Evolutionary conservation across 208 protist species (phyloP).

Genomic region (Leishmania major): DNA sequence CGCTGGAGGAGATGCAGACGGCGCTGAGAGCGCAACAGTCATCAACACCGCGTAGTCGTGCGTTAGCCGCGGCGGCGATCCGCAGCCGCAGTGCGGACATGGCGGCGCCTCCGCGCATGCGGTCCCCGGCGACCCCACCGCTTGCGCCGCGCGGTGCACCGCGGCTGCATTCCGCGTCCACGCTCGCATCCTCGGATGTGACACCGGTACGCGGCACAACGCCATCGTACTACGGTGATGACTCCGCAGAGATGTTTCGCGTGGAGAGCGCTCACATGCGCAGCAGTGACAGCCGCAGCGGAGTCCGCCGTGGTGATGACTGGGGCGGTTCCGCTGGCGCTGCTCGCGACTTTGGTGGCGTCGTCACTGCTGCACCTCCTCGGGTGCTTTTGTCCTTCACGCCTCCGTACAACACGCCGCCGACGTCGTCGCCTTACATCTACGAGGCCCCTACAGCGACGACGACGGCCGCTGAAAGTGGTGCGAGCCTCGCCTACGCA

Average conservation of each 20-base stretch:
- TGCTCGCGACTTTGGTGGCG: not conserved
- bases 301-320: not conserved
- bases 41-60: constrained; percentile 25
- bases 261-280: constrained; percentile 1
- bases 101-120: not conserved
- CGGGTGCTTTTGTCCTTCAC: constrained; percentile 5
- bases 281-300: not conserved
- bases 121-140: constrained; percentile 4
- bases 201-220: not conserved
- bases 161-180: not conserved
- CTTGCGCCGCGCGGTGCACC: not conserved
- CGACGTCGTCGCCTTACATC: not conserved
- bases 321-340: not conserved
- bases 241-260: not conserved
- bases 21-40: constrained; percentile 27
- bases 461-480: too few species aligned
- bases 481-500: not conserved
- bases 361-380: not conserved
- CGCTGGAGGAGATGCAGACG: constrained; percentile 31
- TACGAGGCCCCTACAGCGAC: not conserved
- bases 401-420: not conserved
- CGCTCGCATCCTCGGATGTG: not conserved
- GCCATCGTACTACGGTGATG: not conserved
- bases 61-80: not conserved
- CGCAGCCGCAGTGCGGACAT: not conserved